Conservation (phyloP, 176 grass and related monocot genomes). For the Avena insularis region DNA sequence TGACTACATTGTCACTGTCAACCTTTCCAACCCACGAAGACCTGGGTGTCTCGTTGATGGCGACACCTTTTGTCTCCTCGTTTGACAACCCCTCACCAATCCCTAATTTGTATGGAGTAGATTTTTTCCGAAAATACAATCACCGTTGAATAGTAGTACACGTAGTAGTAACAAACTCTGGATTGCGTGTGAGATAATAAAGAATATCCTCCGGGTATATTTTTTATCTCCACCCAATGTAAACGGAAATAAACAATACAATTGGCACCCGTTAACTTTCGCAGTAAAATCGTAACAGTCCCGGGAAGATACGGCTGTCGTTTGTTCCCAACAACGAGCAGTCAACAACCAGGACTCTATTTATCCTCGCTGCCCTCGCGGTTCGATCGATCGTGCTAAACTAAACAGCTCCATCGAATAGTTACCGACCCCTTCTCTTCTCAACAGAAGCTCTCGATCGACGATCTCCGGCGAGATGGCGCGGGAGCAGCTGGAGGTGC, state of each 20-base stretch:
- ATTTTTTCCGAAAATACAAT: neutral
- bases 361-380: neutral
- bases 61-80: neutral
- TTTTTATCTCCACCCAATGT: neutral
- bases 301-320: neutral
- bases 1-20: neutral
- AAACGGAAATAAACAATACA: neutral
- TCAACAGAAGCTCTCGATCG: neutral
- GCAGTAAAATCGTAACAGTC: neutral
- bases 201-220: neutral
- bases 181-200: neutral
- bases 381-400: neutral
- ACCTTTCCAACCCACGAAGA: neutral
- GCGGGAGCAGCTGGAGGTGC: slow-evolving; percentile 20
- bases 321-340: neutral
- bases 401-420: no score
- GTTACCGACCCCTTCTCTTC: neutral
- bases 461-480: neutral
- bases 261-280: neutral
- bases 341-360: neutral
- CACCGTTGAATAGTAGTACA: neutral
- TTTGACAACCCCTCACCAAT: neutral
- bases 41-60: neutral
- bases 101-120: neutral
- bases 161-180: neutral